Base-by-base conservation (phyloP, 1,139 yeast genomes). In the Yamadazyma atmosphaerica region DNA sequence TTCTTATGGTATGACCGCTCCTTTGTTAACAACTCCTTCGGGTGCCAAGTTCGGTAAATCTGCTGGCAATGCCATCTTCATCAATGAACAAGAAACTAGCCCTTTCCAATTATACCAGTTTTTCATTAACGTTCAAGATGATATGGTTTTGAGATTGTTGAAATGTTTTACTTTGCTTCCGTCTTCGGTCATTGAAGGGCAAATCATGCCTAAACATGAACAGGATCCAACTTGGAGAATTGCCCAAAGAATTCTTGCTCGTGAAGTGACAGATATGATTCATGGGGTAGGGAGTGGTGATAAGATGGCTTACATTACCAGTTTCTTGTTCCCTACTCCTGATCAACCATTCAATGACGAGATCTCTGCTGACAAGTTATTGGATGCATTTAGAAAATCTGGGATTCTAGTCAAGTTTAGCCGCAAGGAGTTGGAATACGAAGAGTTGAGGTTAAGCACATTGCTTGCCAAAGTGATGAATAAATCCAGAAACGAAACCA, bases 11-110 rank as follows among this genome's bases (percentile, higher is more conserved):
- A 53, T 92, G 35, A 92, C 98, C 0, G 96, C 86, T 0, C 98
- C 98, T 1, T 65, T 92, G 19, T 69, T 92, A 49, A 87, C 96
- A 0, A 88, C 97, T 0, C 80, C 96, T 0, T 73, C 82, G 3
- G 98, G 99, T 2, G 95, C 85, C 44, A 92, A 94, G 61, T 90
- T 94, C 61, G 98, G 99, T 21, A 92, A 92, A 54, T 86, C 96
- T 37, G 97, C 97, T 1, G 98, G 98, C 0, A 92, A 92, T 65
- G 98, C 99, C 0, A 79, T 94, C 2, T 92, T 94, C 66, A 82
- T 92, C 39, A 92, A 86, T 53, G 70, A 79, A 7, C 60, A 67
- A 12, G 62, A 85, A 44, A 92, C 96, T 2, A 74, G 86, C 11
- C 84, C 96, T 0, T 92, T 77, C 61, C 87, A 87, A 40, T 63